These are phyloP conservation scores for Pharus latifolius DNA, from an alignment of 176 grass and related monocot genomes.

Conservation along the genomic window DNA sequence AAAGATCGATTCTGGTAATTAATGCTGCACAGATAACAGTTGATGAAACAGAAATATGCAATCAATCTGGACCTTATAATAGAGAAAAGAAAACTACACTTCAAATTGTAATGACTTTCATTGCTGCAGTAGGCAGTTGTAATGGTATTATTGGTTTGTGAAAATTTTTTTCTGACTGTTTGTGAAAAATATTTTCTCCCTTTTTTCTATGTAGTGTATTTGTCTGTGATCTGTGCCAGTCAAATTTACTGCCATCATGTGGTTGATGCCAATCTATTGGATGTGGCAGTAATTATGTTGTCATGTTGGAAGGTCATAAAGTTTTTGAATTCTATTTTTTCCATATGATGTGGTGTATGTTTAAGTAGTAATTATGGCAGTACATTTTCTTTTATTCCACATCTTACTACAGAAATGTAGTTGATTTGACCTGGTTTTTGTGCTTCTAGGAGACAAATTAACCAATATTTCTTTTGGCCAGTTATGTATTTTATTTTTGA, in stretches of 20 bases:
- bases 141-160: background rate
- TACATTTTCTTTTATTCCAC: background rate
- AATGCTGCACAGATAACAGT: background rate
- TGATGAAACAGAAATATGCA: background rate
- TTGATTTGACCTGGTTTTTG: conserved; percentile 11
- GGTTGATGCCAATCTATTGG: background rate
- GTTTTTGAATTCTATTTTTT: background rate
- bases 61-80: background rate
- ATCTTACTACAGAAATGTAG: background rate
- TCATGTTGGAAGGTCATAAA: too few species aligned
- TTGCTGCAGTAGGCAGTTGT: background rate
- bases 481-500: background rate
- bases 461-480: background rate
- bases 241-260: background rate
- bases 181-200: background rate
- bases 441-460: background rate
- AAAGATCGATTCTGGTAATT: background rate
- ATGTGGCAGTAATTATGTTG: background rate
- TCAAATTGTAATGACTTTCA: background rate
- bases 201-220: background rate
- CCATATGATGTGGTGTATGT: too few species aligned
- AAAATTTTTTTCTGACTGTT: background rate
- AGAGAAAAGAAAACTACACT: background rate
- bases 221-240: background rate
- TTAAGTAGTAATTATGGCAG: background rate